These are phyloP conservation scores for Spraguea lophii DNA, from an alignment of 371 early-diverging fungal species.

Conservation along the genomic window DNA sequence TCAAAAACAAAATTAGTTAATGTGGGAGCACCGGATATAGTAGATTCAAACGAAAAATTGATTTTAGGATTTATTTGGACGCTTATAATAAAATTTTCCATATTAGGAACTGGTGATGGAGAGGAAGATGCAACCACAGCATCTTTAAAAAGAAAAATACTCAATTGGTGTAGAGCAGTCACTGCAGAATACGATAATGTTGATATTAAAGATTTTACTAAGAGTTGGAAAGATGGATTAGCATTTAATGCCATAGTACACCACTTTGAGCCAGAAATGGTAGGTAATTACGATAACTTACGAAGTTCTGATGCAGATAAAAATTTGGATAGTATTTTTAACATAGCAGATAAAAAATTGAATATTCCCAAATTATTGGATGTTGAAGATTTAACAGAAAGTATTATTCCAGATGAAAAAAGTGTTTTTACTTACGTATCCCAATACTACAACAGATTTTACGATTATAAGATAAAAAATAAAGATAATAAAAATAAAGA, in stretches of 20 bases:
- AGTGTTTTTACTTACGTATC: conserved; percentile 93
- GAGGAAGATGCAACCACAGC: conserved; percentile 51
- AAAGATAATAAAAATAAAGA: conserved; percentile 1
- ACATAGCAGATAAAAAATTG: conserved; percentile 64
- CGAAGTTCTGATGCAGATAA: conserved; percentile 49
- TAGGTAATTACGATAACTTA: conserved; percentile 58
- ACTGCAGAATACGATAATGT: conserved; percentile 62
- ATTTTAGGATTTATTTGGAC: conserved; percentile 89
- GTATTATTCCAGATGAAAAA: conserved; percentile 67
- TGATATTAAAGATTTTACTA: conserved; percentile 60
- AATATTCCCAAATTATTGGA: conserved; percentile 67
- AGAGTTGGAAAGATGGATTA: conserved; percentile 72
- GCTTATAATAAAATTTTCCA: conserved; percentile 74
- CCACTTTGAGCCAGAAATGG: conserved; percentile 71
- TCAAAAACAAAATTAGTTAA: conserved; percentile 68
- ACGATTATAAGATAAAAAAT: conserved; percentile 6
- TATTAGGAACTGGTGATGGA: conserved; percentile 66
- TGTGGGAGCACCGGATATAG: conserved; percentile 74
- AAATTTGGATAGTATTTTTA: conserved; percentile 76
- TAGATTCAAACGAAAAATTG: conserved; percentile 71
- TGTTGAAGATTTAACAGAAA: conserved; percentile 77
- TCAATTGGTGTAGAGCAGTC: conserved; percentile 81
- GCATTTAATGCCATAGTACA: conserved; percentile 86
- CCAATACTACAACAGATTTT: conserved; percentile 54
- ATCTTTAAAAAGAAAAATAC: conserved; percentile 62